Base-by-base conservation (phyloP, 208 protist genomes). In the Trichomonas vaginalis region DNA sequence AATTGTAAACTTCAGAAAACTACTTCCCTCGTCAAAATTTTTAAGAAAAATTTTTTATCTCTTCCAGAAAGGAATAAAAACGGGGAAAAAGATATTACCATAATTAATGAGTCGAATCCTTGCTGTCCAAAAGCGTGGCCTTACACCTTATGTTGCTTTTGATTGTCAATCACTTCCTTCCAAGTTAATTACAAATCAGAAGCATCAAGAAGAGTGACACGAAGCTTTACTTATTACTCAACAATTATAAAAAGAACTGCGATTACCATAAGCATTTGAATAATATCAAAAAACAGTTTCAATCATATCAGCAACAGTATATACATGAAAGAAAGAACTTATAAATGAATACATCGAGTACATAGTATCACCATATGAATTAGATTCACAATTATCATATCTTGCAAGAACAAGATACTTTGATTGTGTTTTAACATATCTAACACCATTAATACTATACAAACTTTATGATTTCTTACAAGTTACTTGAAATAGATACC, bases 331-430 rank as follows among this genome's bases (percentile, higher is more conserved):
- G 35, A 35, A 92, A 92, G 17, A 92, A 70, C 51, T 95, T 8
- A 35, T 14, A 95, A 12, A 46, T 27, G 32, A 4, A 21, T 82
- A 80, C 21, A 79, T 95, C 2, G 92, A 95, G 82, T 95, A 95
- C 15, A 95, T 95, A 47, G 92, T 95, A 0, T 49, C 92, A n/a
- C 92, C 92, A 48, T 95, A 95, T n/a, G 92, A 95, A 95, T 47
- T 49, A 21, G 92, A 95, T 95, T 47, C 92, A 14, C n/a, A 95
- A 95, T 35, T 95, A 37, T 10, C 92, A 46, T 95, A 82, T 80
- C 46, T 95, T 6, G 15, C 21, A 6, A 10, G 51, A 35, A 95
- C 27, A 47, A 1, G 35, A n/a, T 80, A 95, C 45, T 37, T 95
- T 80, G 47, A 61, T 95, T 45, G 35, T 35, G 92, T 95, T 10